These are phyloP conservation scores for Cytospora leucostoma DNA, from an alignment of 2,329 filamentous ascomycete genomes.

Conservation along the genomic window DNA sequence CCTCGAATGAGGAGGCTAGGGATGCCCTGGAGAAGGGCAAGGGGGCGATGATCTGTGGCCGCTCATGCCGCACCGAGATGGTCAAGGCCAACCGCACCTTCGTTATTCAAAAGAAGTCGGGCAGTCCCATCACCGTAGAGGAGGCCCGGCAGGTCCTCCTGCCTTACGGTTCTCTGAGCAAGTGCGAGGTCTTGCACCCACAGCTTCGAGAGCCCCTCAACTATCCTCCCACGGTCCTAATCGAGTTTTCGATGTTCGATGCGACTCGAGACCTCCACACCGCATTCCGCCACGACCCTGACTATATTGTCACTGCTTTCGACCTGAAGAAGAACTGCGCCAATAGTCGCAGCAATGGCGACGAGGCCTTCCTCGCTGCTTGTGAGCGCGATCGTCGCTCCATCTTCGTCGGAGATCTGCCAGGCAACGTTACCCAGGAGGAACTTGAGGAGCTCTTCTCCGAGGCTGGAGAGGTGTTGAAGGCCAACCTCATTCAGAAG, in stretches of 20 bases:
- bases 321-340: constrained; percentile 37
- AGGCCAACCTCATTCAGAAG: constrained; percentile 36
- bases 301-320: constrained; percentile 37
- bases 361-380: constrained; percentile 36
- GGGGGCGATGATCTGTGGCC: constrained; percentile 53
- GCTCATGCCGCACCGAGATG: constrained; percentile 61
- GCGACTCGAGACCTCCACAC: constrained; percentile 49
- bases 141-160: constrained; percentile 49
- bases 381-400: constrained; percentile 41
- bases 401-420: constrained; percentile 39
- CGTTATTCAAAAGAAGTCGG: constrained; percentile 46
- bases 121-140: constrained; percentile 40
- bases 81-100: constrained; percentile 64
- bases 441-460: constrained; percentile 32
- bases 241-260: constrained; percentile 55
- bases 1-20: constrained; percentile 48
- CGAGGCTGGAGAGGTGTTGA: constrained; percentile 34
- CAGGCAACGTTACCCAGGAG: constrained; percentile 31
- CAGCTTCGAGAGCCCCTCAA: constrained; percentile 39
- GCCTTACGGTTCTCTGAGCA: constrained; percentile 47
- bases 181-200: constrained; percentile 40
- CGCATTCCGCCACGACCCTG: constrained; percentile 39
- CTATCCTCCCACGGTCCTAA: constrained; percentile 44
- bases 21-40: constrained; percentile 50
- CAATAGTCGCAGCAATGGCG: constrained; percentile 31